A percentile compares a stretch with the other conserved stretches of the same genome.
Conservation (phyloP, 23 red algal species). For the Gracilaria domingensis region DNA sequence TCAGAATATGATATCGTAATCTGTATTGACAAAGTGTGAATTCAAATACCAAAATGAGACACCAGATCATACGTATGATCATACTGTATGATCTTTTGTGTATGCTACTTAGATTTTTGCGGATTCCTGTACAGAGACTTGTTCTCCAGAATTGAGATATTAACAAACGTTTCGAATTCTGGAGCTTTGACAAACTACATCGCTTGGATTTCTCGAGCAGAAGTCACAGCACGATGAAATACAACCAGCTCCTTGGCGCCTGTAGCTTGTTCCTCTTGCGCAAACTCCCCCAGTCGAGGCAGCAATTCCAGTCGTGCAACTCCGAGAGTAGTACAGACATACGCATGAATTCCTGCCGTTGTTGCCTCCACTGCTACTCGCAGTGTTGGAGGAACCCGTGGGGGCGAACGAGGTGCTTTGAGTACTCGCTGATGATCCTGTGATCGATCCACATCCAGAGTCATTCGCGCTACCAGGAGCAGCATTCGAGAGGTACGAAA, state of each 20-base stretch:
- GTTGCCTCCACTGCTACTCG: background rate
- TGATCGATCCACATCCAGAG: background rate
- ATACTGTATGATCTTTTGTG: too few relatives aligned
- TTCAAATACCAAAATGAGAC: too few relatives aligned
- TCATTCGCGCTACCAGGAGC: conserved; percentile 5
- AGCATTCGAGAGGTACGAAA: background rate
- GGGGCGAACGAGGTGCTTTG: background rate
- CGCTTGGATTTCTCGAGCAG: background rate
- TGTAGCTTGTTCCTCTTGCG: background rate
- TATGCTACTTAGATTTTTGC: too few relatives aligned
- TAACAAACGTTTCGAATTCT: background rate
- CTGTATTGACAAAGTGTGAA: too few relatives aligned
- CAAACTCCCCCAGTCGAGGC: background rate
- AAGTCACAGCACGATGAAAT: background rate
- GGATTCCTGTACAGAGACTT: background rate
- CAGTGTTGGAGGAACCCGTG: background rate
- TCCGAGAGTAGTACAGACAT: conserved; percentile 1
- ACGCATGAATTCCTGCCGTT: background rate
- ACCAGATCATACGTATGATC: too few relatives aligned
- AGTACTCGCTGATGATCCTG: background rate
- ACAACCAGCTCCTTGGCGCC: background rate
- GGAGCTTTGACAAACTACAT: conserved; percentile 4
- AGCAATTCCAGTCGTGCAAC: background rate
- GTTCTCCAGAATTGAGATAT: background rate
- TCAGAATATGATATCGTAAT: too few relatives aligned